Evolutionary conservation across 495 filamentous ascomycete species (phyloP).

Genomic region (Annulohypoxylon maeteangense): DNA sequence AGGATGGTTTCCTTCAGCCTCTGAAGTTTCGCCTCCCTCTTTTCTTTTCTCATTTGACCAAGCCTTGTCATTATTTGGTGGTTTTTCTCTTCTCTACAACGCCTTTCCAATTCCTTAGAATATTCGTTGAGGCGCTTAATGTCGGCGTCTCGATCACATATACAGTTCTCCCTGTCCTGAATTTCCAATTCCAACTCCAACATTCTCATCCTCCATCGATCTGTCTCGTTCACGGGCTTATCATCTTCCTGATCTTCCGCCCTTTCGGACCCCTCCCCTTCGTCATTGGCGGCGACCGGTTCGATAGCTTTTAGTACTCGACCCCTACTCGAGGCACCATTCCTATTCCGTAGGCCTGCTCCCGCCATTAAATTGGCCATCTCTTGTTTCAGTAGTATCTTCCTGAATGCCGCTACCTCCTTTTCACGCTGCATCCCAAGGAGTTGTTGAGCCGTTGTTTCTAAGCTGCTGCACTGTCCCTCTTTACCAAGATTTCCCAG

Average conservation of each 20-base stretch:
- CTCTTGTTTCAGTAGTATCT: neutral
- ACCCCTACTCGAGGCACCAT: no score
- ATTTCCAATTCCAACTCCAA: neutral
- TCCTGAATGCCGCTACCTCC: neutral
- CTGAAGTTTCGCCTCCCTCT: neutral
- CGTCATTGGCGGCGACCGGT: no score
- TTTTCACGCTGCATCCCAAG: neutral
- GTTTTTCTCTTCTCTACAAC: neutral
- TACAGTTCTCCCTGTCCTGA: neutral
- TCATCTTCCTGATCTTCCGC: neutral
- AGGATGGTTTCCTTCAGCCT: neutral
- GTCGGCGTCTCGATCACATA: neutral
- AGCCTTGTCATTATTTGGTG: no score
- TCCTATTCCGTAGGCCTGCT: no score
- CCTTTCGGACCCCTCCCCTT: no score
- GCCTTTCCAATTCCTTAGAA: neutral
- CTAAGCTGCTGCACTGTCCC: neutral
- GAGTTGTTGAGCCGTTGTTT: neutral
- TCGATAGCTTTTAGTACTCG: no score
- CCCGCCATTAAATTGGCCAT: neutral
- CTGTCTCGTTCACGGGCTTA: neutral
- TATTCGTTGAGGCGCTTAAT: neutral
- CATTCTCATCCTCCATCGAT: neutral
- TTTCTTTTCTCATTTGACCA: no score
- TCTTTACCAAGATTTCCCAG: neutral